Conservation (phyloP, 805 yeast genomes). For the Brettanomyces naardenensis region DNA sequence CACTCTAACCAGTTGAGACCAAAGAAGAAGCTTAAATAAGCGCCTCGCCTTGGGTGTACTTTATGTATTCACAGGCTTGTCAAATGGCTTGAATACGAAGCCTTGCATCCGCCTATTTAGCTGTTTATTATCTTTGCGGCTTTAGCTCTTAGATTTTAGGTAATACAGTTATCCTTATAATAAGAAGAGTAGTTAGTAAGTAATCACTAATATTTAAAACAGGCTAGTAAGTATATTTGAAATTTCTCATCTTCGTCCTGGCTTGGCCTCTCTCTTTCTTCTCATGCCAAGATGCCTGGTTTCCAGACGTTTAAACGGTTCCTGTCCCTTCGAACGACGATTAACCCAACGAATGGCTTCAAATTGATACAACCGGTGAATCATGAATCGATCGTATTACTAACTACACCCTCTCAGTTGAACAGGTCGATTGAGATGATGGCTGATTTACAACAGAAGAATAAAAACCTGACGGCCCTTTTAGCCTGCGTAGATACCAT, state of each 20-base stretch:
- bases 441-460: constrained; percentile 1
- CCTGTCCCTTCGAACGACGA: constrained; percentile 11
- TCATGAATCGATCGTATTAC: constrained; percentile 16
- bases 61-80: too few species aligned
- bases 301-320: constrained; percentile 6
- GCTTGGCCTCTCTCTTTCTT: neutral
- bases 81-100: too few species aligned
- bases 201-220: too few species aligned
- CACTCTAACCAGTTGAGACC: constrained; percentile 99
- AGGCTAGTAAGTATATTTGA: too few species aligned
- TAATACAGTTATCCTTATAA: too few species aligned
- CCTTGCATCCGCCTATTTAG: too few species aligned
- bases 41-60: constrained; percentile 21
- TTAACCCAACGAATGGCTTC: constrained; percentile 12
- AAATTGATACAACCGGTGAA: constrained; percentile 5
- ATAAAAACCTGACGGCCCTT: constrained; percentile 10
- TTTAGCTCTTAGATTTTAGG: too few species aligned
- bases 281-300: neutral
- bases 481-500: constrained; percentile 24
- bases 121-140: too few species aligned
- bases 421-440: constrained; percentile 11
- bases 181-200: too few species aligned
- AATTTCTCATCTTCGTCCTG: too few species aligned
- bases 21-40: constrained; percentile 97
- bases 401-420: constrained; percentile 24